A percentile compares a stretch with the other conserved stretches of the same genome.
phyloP scores from a whole-genome alignment of 768 basidiomycete genomes.

The Galerina marginata region DNA sequence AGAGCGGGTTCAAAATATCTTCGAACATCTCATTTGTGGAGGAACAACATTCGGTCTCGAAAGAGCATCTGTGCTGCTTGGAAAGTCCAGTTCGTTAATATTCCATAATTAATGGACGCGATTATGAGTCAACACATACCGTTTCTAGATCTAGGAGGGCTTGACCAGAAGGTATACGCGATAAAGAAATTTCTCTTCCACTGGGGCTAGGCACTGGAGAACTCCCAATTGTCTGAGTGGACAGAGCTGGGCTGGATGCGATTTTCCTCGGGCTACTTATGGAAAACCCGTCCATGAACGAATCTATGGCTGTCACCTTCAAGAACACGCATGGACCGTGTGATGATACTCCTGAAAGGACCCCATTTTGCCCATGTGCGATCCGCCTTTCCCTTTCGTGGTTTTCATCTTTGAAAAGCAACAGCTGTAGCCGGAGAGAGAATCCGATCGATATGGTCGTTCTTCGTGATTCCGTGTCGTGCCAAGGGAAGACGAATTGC shows the following conservation, averaged over 20 bases:
- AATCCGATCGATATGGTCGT: conserved; percentile 29
- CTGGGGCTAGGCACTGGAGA: too few relatives aligned
- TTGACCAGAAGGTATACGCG: too few relatives aligned
- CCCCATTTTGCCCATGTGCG: conserved; percentile 26
- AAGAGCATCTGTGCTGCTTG: too few relatives aligned
- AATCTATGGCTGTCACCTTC: conserved; percentile 12
- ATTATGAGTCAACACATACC: too few relatives aligned
- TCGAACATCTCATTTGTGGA: too few relatives aligned
- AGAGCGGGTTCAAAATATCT: background rate
- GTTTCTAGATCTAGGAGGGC: too few relatives aligned
- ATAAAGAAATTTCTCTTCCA: too few relatives aligned
- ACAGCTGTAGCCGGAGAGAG: conserved; percentile 11
- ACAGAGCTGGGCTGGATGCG: too few relatives aligned
- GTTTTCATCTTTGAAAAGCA: conserved; percentile 23
- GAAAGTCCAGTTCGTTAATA: too few relatives aligned
- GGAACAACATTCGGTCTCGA: too few relatives aligned
- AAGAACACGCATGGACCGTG: conserved; percentile 21
- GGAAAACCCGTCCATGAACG: conserved; percentile 6
- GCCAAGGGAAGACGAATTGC: conserved; percentile 16
- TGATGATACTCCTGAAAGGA: conserved; percentile 27
- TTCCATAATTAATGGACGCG: too few relatives aligned
- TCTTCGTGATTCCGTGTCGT: conserved; percentile 14
- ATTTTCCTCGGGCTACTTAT: conserved; percentile 10
- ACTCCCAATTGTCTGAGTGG: too few relatives aligned
- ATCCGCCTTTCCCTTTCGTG: conserved; percentile 27